These are phyloP conservation scores for Saccharomycopsis fermentans DNA, from an alignment of 805 yeast genomes.

Conservation along the genomic window DNA sequence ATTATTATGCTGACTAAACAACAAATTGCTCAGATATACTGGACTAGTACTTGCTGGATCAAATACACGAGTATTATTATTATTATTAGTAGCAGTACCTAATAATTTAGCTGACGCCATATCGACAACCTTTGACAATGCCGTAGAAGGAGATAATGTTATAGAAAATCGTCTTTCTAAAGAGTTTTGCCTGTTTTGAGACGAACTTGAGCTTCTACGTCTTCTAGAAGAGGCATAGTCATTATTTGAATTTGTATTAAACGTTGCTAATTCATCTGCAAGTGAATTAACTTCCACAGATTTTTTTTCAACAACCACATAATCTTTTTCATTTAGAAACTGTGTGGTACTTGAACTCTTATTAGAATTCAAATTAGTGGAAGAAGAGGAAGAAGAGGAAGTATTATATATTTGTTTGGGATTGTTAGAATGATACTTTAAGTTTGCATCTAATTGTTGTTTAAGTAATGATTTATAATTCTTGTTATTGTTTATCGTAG, in stretches of 20 bases:
- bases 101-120: slow-evolving; percentile 82
- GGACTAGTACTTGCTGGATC: slow-evolving; percentile 1
- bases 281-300: slow-evolving; percentile 92
- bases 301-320: slow-evolving; percentile 89
- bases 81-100: slow-evolving; percentile 32
- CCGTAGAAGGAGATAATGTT: slow-evolving; percentile 71
- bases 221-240: slow-evolving; percentile 18
- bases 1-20: slow-evolving; percentile 12
- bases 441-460: slow-evolving; percentile 3
- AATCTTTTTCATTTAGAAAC: slow-evolving; percentile 52
- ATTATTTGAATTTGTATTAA: slow-evolving; percentile 26
- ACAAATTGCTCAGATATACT: neutral
- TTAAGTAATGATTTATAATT: slow-evolving; percentile 1
- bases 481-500: neutral
- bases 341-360: slow-evolving; percentile 4
- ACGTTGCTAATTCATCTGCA: slow-evolving; percentile 80
- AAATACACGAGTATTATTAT: slow-evolving; percentile 17
- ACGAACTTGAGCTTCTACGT: slow-evolving; percentile 34
- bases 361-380: neutral
- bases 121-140: slow-evolving; percentile 77
- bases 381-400: neutral
- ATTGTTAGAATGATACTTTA: neutral
- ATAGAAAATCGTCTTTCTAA: slow-evolving; percentile 53
- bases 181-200: slow-evolving; percentile 48
- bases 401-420: neutral